These are phyloP conservation scores for Curvularia sp. DNA, from an alignment of 2,329 filamentous ascomycete species.

Conservation along the genomic window DNA sequence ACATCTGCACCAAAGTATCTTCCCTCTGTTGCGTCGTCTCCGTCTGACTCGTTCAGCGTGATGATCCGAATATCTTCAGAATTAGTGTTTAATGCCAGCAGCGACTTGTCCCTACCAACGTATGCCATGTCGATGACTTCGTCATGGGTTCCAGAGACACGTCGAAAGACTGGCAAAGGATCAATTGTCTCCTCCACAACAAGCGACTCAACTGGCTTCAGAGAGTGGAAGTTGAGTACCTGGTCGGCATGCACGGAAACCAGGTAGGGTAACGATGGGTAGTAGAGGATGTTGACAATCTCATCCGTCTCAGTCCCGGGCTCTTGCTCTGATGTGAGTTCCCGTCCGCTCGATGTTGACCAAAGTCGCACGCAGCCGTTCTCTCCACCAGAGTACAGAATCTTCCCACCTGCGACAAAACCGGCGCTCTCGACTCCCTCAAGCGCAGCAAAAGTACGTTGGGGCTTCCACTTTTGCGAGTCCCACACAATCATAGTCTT, in stretches of 20 bases:
- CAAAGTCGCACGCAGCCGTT: conserved; percentile 84
- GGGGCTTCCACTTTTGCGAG: conserved; percentile 79
- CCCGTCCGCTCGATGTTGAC: conserved; percentile 76
- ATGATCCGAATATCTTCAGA: conserved; percentile 91
- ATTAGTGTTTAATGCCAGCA: conserved; percentile 92
- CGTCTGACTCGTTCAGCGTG: conserved; percentile 61
- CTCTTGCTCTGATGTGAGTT: conserved; percentile 78
- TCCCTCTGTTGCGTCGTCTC: conserved; percentile 38
- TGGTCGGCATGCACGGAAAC: conserved; percentile 89
- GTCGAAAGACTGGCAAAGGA: conserved; percentile 69
- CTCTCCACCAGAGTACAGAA: conserved; percentile 85
- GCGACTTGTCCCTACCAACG: conserved; percentile 77
- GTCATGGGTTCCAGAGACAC: conserved; percentile 95
- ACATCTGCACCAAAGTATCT: conserved; percentile 89
- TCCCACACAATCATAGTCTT: conserved; percentile 96
- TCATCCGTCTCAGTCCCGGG: conserved; percentile 65
- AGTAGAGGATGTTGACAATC: conserved; percentile 75
- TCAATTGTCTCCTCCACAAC: conserved; percentile 57
- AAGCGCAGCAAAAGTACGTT: conserved; percentile 80
- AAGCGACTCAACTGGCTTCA: conserved; percentile 52
- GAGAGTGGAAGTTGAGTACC: conserved; percentile 77
- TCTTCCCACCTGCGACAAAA: conserved; percentile 72
- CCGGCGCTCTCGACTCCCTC: conserved; percentile 86
- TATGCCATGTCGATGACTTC: conserved; percentile 96
- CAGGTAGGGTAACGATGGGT: conserved; percentile 70